Evolutionary conservation across 148 eudicot genomes (phyloP).

Genomic region (Vaccinium vitisidaea): DNA sequence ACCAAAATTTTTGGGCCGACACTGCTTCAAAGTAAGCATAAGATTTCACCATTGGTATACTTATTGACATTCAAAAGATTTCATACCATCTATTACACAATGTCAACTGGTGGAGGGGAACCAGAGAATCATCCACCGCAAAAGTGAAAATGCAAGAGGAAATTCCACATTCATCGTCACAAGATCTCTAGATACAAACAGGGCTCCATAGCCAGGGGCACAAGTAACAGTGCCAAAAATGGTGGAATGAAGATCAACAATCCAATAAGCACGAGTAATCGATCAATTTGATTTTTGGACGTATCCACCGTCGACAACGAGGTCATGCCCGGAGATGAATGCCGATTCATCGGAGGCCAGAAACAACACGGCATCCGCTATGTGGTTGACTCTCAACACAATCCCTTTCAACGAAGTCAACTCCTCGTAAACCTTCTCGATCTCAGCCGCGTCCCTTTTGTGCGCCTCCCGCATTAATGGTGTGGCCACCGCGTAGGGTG

Average conservation of each 20-base stretch:
- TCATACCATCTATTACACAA: too few relatives aligned
- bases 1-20: too few relatives aligned
- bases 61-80: too few relatives aligned
- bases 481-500: constrained; percentile 29
- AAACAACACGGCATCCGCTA: constrained; percentile 23
- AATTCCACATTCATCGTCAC: not conserved
- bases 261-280: not conserved
- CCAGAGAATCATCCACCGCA: too few relatives aligned
- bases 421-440: not conserved
- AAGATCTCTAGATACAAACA: not conserved
- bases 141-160: too few relatives aligned
- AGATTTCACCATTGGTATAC: too few relatives aligned
- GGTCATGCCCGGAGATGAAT: constrained; percentile 22
- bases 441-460: not conserved
- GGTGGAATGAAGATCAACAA: not conserved
- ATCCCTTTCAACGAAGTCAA: constrained; percentile 7
- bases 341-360: constrained; percentile 27
- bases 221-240: not conserved
- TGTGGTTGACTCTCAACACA: constrained; percentile 7
- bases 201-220: not conserved
- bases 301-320: constrained; percentile 24
- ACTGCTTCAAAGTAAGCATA: too few relatives aligned
- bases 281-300: not conserved
- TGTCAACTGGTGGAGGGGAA: too few relatives aligned
- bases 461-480: constrained; percentile 2